phyloP scores from a whole-genome alignment of 164 flowering plant species.

The Annona cherimola region DNA sequence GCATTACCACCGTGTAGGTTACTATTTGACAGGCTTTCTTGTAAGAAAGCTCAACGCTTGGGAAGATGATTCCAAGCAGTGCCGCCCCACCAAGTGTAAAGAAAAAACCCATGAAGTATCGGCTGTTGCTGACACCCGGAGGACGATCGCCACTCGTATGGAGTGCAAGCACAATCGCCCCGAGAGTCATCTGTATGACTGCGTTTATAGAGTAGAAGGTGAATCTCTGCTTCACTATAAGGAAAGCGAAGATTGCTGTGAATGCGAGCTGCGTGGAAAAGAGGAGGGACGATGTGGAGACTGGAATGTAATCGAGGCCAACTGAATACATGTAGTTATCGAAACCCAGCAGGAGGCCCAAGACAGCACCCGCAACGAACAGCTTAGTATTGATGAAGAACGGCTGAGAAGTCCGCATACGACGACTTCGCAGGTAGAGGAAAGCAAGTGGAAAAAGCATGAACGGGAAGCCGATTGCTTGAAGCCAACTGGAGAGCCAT shows the following conservation, averaged over 20 bases:
- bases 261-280: slow-evolving; percentile 47
- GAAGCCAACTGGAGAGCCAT: slow-evolving; percentile 27
- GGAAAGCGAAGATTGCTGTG: slow-evolving; percentile 42
- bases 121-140: slow-evolving; percentile 14
- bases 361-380: background rate
- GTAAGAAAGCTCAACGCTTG: slow-evolving; percentile 28
- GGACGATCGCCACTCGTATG: slow-evolving; percentile 34
- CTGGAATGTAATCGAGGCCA: slow-evolving; percentile 43
- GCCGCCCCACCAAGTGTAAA: slow-evolving; percentile 37
- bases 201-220: slow-evolving; percentile 44
- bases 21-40: slow-evolving; percentile 8
- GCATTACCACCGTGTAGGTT: slow-evolving; percentile 20
- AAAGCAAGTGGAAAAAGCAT: slow-evolving; percentile 14
- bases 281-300: slow-evolving; percentile 46
- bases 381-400: background rate
- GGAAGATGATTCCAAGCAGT: slow-evolving; percentile 34
- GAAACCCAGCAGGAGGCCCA: slow-evolving; percentile 40
- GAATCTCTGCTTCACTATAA: slow-evolving; percentile 47
- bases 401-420: background rate
- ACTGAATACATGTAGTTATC: slow-evolving; percentile 47
- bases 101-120: slow-evolving; percentile 35
- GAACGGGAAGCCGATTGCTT: slow-evolving; percentile 20
- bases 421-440: slow-evolving; percentile 11
- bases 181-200: slow-evolving; percentile 35
- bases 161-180: slow-evolving; percentile 38